A percentile compares a stretch with the other conserved stretches of the same genome.
Evolutionary conservation across 352 stramenopile genomes (phyloP).

Genomic region (Globisporangium irregulare): DNA sequence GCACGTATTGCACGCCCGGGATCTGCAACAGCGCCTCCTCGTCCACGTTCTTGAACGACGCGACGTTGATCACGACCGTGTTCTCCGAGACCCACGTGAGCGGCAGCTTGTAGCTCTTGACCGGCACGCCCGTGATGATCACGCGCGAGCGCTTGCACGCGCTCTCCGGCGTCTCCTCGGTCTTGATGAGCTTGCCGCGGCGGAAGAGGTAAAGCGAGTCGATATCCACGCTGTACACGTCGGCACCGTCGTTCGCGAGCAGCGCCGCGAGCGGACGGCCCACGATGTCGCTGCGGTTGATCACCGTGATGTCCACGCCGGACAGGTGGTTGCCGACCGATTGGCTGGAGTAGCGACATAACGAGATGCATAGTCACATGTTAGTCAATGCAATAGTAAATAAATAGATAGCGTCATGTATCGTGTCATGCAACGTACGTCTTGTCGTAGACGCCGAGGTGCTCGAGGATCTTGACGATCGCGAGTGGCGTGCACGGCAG

Average conservation of each 20-base stretch:
- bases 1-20: constrained; percentile 92
- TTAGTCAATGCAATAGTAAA: background rate
- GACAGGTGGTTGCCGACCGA: constrained; percentile 60
- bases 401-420: background rate
- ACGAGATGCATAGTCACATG: background rate
- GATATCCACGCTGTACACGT: constrained; percentile 95
- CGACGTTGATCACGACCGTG: constrained; percentile 95
- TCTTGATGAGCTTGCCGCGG: constrained; percentile 87
- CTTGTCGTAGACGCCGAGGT: constrained; percentile 87
- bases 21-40: constrained; percentile 90
- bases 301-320: constrained; percentile 91
- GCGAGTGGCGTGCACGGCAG: constrained; percentile 96
- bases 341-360: constrained; percentile 21
- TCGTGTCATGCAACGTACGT: constrained; percentile 16
- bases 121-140: constrained; percentile 94
- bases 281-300: constrained; percentile 97
- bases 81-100: constrained; percentile 89
- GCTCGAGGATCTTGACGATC: constrained; percentile 94
- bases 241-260: constrained; percentile 94
- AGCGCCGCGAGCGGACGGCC: constrained; percentile 93
- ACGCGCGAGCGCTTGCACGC: constrained; percentile 90
- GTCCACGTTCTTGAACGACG: constrained; percentile 95
- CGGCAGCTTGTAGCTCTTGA: constrained; percentile 92
- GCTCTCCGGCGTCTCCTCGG: constrained; percentile 80
- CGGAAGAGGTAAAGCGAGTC: constrained; percentile 95